These are phyloP conservation scores for Cryptosporidium bovis DNA, from an alignment of 169 alveolate species.

Conservation along the genomic window DNA sequence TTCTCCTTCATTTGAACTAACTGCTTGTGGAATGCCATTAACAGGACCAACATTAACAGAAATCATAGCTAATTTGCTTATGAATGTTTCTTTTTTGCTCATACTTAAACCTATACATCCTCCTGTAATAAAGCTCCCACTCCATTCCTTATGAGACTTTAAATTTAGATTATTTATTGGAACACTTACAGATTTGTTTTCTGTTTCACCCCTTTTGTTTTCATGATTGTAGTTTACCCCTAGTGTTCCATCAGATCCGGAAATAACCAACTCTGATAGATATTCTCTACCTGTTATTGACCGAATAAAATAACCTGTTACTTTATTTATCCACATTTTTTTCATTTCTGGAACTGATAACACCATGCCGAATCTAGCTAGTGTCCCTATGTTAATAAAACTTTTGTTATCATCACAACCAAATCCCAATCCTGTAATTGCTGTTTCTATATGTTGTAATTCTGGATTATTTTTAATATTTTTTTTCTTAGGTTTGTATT, in stretches of 20 bases:
- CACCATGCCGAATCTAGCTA: background rate
- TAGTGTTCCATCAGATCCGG: conserved; percentile 49
- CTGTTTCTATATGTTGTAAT: conserved; percentile 31
- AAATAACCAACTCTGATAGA: conserved; percentile 28
- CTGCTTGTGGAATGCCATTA: background rate
- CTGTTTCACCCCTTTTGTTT: conserved; percentile 3
- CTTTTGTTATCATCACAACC: conserved; percentile 70
- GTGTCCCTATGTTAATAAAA: conserved; percentile 47
- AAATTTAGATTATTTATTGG: conserved; percentile 1
- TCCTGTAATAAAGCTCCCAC: conserved; percentile 64
- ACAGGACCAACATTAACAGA: conserved; percentile 31
- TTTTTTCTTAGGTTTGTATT: conserved; percentile 23
- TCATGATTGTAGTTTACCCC: conserved; percentile 22
- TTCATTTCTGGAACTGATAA: conserved; percentile 47
- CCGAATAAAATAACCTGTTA: conserved; percentile 7
- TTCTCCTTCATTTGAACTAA: background rate
- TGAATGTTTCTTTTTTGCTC: background rate
- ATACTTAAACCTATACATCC: conserved; percentile 46
- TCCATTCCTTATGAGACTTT: conserved; percentile 18
- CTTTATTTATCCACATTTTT: conserved; percentile 53
- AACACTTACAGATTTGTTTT: background rate
- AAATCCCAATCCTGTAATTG: conserved; percentile 59
- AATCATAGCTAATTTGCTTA: conserved; percentile 44
- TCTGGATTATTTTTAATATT: background rate
- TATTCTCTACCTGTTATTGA: conserved; percentile 65